These are phyloP conservation scores for Penicillium sp. DNA, from an alignment of 2,329 filamentous ascomycete genomes.

Conservation along the genomic window DNA sequence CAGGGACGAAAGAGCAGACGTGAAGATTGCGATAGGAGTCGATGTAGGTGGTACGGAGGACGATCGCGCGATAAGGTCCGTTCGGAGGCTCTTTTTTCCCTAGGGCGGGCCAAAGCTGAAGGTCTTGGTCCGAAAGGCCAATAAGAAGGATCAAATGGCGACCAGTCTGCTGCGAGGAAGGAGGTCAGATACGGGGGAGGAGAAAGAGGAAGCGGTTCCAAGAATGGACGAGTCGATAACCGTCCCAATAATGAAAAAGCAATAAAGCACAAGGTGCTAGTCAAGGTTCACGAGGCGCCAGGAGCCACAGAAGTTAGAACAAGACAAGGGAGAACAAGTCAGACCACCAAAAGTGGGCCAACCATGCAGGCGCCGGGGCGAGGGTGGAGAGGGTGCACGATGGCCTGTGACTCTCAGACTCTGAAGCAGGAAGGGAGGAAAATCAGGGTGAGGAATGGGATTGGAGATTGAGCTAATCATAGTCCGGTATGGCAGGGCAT, in stretches of 20 bases:
- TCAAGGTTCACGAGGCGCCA: constrained; percentile 19
- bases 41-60: constrained; percentile 8
- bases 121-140: constrained; percentile 20
- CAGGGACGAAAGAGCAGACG: not conserved
- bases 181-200: not conserved
- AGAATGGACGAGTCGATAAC: constrained; percentile 6
- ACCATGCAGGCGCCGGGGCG: constrained; percentile 36
- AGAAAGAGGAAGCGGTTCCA: constrained; percentile 13
- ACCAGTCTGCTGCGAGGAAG: constrained; percentile 8
- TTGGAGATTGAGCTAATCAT: constrained; percentile 27
- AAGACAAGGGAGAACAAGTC: constrained; percentile 28
- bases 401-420: constrained; percentile 33
- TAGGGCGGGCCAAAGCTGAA: constrained; percentile 15
- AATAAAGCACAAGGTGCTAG: constrained; percentile 12
- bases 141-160: constrained; percentile 13
- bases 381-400: constrained; percentile 34
- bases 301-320: constrained; percentile 6
- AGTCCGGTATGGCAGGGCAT: constrained; percentile 10
- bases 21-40: constrained; percentile 14
- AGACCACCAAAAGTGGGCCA: constrained; percentile 30
- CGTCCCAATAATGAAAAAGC: constrained; percentile 14
- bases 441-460: constrained; percentile 24
- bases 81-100: constrained; percentile 27
- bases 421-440: constrained; percentile 21
- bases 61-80: constrained; percentile 29